These are phyloP conservation scores for Carex parvula DNA, from an alignment of 176 grass and related monocot genomes.

Conservation along the genomic window DNA sequence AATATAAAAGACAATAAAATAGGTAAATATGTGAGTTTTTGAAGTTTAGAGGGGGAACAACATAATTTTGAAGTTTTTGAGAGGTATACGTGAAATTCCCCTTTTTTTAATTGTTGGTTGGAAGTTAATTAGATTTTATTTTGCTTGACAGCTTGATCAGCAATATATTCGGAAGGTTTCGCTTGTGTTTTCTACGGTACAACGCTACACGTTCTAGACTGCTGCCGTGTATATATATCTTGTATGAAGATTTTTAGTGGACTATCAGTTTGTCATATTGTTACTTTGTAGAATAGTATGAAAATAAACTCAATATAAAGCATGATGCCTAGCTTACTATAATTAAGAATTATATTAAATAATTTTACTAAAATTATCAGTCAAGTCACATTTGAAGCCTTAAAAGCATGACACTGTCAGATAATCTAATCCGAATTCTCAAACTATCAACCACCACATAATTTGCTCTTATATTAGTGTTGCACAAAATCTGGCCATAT, in stretches of 20 bases:
- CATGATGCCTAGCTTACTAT: background rate
- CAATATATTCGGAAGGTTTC: slow-evolving; percentile 13
- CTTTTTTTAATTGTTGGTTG: slow-evolving; percentile 6
- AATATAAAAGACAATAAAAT: too few species aligned
- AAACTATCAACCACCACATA: background rate
- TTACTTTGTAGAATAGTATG: background rate
- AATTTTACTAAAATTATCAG: background rate
- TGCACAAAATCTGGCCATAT: background rate
- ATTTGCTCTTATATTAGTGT: background rate
- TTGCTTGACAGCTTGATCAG: slow-evolving; percentile 11
- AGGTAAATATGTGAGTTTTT: too few species aligned
- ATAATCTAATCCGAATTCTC: background rate
- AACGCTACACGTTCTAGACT: background rate
- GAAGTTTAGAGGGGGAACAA: too few species aligned
- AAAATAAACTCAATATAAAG: background rate
- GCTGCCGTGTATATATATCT: background rate
- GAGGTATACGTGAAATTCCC: too few species aligned
- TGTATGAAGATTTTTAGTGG: background rate
- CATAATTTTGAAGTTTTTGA: too few species aligned
- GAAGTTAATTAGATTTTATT: background rate
- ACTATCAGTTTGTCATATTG: background rate
- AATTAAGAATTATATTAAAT: background rate
- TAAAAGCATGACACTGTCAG: too few species aligned
- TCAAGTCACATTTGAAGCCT: background rate
- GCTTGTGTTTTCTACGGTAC: background rate